Conservation (phyloP, 208 protist species). For the Vickermania spadyakhi region DNA sequence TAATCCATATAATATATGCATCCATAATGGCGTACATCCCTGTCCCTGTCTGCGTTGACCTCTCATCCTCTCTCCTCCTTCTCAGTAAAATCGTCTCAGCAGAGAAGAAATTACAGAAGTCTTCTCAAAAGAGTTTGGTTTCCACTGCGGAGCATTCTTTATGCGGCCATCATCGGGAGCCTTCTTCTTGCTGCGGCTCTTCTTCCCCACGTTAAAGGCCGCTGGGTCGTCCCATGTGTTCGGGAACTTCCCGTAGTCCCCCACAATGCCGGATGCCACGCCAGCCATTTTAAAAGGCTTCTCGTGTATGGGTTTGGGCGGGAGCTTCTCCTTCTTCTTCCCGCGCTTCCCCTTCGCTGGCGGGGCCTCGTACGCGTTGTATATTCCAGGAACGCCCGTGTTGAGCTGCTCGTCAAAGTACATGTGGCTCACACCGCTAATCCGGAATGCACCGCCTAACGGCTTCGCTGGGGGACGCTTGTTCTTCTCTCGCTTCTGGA, state of each 20-base stretch:
- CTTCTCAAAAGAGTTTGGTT: conserved; percentile 68
- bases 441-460: conserved; percentile 36
- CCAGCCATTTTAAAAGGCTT: conserved; percentile 37
- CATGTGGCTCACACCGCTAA: conserved; percentile 32
- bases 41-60: too few species aligned
- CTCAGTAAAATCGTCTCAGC: conserved; percentile 78
- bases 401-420: conserved; percentile 67
- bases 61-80: too few species aligned
- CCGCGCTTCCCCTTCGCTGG: conserved; percentile 17
- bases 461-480: conserved; percentile 3
- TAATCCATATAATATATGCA: too few species aligned
- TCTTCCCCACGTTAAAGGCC: conserved; percentile 4
- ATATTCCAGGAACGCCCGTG: conserved; percentile 69
- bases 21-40: too few species aligned
- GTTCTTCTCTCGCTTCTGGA: conserved; percentile 7
- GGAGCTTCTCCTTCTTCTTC: conserved; percentile 8
- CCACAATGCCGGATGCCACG: conserved; percentile 25
- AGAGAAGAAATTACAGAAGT: conserved; percentile 69
- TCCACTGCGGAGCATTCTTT: conserved; percentile 48
- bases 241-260: conserved; percentile 59
- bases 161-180: conserved; percentile 14
- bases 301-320: conserved; percentile 11
- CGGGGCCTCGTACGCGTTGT: conserved; percentile 27
- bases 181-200: conserved; percentile 13
- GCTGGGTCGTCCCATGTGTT: conserved; percentile 57